These are phyloP conservation scores for Ajuga chamaepitys DNA, from an alignment of 257 asterid genomes.

Conservation along the genomic window DNA sequence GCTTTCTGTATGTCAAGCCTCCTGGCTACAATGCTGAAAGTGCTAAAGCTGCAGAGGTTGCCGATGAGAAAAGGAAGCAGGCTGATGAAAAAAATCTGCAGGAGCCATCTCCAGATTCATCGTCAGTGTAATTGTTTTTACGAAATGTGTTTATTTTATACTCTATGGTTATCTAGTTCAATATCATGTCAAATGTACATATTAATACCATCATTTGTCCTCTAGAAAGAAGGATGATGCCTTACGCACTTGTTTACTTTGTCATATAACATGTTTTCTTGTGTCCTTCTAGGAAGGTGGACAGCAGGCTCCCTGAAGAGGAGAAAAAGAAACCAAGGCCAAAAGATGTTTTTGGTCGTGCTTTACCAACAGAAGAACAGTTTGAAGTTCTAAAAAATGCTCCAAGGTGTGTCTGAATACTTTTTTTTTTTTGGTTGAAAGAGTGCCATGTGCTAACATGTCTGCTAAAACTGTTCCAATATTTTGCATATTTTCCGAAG, in stretches of 20 bases:
- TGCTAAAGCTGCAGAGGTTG: slow-evolving; percentile 93
- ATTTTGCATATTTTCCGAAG: not conserved
- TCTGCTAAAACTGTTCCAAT: not conserved
- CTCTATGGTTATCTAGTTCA: not conserved
- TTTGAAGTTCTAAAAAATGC: slow-evolving; percentile 96
- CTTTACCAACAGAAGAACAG: slow-evolving; percentile 92
- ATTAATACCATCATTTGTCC: not conserved
- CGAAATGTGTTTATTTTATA: not conserved
- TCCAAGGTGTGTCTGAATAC: slow-evolving; percentile 51
- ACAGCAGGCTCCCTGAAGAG: slow-evolving; percentile 30
- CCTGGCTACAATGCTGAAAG: slow-evolving; percentile 98
- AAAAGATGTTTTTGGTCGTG: slow-evolving; percentile 86
- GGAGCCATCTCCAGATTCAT: slow-evolving; percentile 35
- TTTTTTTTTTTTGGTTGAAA: not conserved
- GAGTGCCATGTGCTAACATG: not conserved
- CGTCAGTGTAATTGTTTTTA: slow-evolving; percentile 43
- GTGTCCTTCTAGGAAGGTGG: slow-evolving; percentile 41
- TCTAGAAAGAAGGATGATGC: not conserved
- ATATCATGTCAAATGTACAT: not conserved
- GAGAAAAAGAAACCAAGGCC: slow-evolving; percentile 77
- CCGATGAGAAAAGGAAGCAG: slow-evolving; percentile 46
- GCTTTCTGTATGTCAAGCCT: slow-evolving; percentile 96
- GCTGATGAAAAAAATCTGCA: slow-evolving; percentile 22
- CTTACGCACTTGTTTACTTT: not conserved
- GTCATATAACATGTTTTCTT: slow-evolving; percentile 7